These are phyloP conservation scores for Trifolium pratense DNA, from an alignment of 306 rosid genomes.

Conservation along the genomic window DNA sequence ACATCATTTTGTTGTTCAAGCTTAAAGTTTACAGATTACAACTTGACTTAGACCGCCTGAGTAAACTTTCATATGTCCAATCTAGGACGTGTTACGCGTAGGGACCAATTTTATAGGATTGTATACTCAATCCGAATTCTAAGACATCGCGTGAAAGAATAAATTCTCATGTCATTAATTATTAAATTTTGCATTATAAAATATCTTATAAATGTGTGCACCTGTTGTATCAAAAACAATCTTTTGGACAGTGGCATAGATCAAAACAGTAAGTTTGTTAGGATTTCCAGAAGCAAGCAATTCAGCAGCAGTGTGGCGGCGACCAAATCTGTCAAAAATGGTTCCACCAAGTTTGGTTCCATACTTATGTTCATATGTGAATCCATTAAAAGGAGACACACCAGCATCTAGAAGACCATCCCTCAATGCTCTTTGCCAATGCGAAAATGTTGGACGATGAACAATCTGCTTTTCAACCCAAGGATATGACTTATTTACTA, in stretches of 20 bases:
- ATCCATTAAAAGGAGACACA: conserved; percentile 85
- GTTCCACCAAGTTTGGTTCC: conserved; percentile 98
- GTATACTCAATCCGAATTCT: too few relatives aligned
- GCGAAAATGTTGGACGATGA: conserved; percentile 63
- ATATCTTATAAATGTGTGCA: conserved; percentile 2
- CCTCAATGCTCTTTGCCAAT: conserved; percentile 70
- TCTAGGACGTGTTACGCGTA: background rate
- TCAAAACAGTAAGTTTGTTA: conserved; percentile 64
- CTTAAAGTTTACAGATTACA: too few relatives aligned
- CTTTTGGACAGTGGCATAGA: conserved; percentile 82
- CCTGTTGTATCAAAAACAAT: conserved; percentile 72
- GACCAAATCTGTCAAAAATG: conserved; percentile 79
- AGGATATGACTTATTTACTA: conserved; percentile 75
- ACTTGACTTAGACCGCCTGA: too few relatives aligned
- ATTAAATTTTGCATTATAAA: too few relatives aligned
- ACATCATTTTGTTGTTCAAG: too few relatives aligned
- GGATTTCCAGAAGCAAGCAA: conserved; percentile 71
- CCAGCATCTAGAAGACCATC: conserved; percentile 82
- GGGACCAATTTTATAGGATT: background rate
- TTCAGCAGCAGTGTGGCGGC: conserved; percentile 92
- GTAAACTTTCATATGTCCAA: background rate
- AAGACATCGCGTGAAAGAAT: too few relatives aligned
- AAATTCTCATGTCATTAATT: too few relatives aligned
- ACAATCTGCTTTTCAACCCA: conserved; percentile 92
- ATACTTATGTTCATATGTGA: conserved; percentile 86